A percentile compares a stretch with the other conserved stretches of the same genome.
Evolutionary conservation across 2,329 filamentous ascomycete species (phyloP).

Genomic region (Ilyonectria destructans): DNA sequence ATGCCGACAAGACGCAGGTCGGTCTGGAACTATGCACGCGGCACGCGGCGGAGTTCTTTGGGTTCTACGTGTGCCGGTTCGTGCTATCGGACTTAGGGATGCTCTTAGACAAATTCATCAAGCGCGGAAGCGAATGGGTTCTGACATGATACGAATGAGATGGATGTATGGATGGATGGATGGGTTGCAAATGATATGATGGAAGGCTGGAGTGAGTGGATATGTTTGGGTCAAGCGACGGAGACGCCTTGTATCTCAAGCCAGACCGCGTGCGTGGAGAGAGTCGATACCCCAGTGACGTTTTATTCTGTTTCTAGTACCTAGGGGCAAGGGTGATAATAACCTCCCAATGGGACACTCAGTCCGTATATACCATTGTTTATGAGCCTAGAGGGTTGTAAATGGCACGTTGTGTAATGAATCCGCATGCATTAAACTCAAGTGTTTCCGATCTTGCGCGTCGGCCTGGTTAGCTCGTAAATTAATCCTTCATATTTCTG

Average conservation of each 20-base stretch:
- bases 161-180: conserved; percentile 22
- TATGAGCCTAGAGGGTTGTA: neutral
- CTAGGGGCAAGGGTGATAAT: conserved; percentile 2
- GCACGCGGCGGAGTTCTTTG: conserved; percentile 97
- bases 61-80: conserved; percentile 96
- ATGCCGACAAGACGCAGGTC: conserved; percentile 94
- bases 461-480: no score
- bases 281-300: conserved; percentile 50
- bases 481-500: no score
- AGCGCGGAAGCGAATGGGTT: conserved; percentile 97
- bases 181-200: conserved; percentile 22
- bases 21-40: conserved; percentile 94
- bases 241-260: conserved; percentile 38
- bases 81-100: conserved; percentile 88
- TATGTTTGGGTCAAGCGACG: conserved; percentile 39
- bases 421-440: neutral
- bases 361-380: conserved; percentile 16
- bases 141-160: conserved; percentile 51
- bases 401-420: neutral
- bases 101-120: conserved; percentile 96
- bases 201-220: conserved; percentile 38
- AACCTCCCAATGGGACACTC: conserved; percentile 13
- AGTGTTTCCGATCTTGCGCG: no score
- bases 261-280: conserved; percentile 35
- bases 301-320: conserved; percentile 44